Evolutionary conservation across 2,329 filamentous ascomycete species (phyloP).

Genomic region (Elsinoe ampelina): DNA sequence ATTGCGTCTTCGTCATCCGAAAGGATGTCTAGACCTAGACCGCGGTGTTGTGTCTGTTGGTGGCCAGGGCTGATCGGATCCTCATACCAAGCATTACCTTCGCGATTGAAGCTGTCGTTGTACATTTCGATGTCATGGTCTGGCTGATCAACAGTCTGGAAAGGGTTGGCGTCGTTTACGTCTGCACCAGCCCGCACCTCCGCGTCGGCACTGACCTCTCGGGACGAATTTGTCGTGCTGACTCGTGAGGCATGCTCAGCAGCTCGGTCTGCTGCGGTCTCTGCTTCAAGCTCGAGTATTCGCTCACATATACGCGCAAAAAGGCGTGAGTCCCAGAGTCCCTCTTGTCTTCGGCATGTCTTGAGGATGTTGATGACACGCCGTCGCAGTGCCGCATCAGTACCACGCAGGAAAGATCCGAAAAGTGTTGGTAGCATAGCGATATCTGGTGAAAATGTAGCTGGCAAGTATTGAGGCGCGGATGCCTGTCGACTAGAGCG

Average conservation of each 20-base stretch:
- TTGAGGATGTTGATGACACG: slow-evolving; percentile 10
- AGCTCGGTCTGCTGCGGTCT: neutral
- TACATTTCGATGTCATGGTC: neutral
- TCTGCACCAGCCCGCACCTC: neutral
- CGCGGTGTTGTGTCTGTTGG: neutral
- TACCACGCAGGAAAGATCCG: neutral
- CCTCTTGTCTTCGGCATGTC: slow-evolving; percentile 2
- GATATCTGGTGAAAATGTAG: slow-evolving; percentile 2
- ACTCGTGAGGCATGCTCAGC: neutral
- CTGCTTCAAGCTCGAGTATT: slow-evolving; percentile 7
- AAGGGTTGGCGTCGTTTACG: neutral
- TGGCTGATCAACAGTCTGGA: neutral
- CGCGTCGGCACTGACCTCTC: neutral
- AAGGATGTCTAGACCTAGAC: neutral
- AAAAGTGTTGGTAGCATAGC: slow-evolving; percentile 4
- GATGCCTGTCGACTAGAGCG: neutral
- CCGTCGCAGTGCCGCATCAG: neutral
- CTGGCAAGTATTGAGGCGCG: neutral
- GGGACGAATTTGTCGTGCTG: neutral
- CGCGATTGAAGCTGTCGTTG: neutral
- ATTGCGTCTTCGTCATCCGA: too few species aligned
- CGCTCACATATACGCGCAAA: slow-evolving; percentile 7
- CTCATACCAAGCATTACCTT: too few species aligned
- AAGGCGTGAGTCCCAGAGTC: neutral
- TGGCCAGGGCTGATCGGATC: too few species aligned